phyloP scores from a whole-genome alignment of 495 filamentous ascomycete genomes.

The Neurospora africana region DNA sequence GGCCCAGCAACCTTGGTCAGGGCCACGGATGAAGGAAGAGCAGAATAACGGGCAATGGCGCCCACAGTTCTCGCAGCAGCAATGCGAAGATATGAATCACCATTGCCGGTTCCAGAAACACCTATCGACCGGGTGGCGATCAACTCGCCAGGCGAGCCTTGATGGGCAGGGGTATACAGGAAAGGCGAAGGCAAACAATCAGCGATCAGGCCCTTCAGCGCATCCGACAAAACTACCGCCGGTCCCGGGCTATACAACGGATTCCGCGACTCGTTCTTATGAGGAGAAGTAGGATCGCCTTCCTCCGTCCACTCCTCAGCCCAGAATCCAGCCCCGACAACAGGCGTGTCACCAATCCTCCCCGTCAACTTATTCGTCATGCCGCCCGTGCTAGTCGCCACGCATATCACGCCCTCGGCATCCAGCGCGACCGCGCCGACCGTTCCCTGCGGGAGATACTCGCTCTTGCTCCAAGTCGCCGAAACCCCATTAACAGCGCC shows the following conservation, averaged over 20 bases:
- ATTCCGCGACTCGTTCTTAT: neutral
- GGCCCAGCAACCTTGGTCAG: constrained; percentile 55
- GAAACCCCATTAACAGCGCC: constrained; percentile 9
- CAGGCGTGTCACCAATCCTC: constrained; percentile 79
- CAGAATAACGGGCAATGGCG: constrained; percentile 57
- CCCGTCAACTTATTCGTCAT: constrained; percentile 83
- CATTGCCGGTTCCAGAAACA: constrained; percentile 80
- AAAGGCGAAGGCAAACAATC: constrained; percentile 43
- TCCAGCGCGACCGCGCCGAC: constrained; percentile 77
- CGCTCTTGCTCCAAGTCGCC: constrained; percentile 36
- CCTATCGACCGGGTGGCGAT: constrained; percentile 49
- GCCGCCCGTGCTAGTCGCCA: constrained; percentile 79
- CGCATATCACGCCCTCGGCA: constrained; percentile 56
- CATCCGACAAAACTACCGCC: constrained; percentile 28
- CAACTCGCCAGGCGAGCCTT: neutral
- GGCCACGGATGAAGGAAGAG: constrained; percentile 35
- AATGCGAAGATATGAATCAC: constrained; percentile 74
- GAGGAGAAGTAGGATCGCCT: constrained; percentile 5
- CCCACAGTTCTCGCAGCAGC: constrained; percentile 62
- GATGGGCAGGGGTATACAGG: constrained; percentile 21
- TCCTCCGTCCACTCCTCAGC: constrained; percentile 65
- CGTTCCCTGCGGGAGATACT: constrained; percentile 73
- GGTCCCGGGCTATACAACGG: constrained; percentile 14
- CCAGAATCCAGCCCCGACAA: constrained; percentile 81
- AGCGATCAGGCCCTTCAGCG: constrained; percentile 31